phyloP scores from a whole-genome alignment of 768 basidiomycete species.

The Heimioporus sp. region DNA sequence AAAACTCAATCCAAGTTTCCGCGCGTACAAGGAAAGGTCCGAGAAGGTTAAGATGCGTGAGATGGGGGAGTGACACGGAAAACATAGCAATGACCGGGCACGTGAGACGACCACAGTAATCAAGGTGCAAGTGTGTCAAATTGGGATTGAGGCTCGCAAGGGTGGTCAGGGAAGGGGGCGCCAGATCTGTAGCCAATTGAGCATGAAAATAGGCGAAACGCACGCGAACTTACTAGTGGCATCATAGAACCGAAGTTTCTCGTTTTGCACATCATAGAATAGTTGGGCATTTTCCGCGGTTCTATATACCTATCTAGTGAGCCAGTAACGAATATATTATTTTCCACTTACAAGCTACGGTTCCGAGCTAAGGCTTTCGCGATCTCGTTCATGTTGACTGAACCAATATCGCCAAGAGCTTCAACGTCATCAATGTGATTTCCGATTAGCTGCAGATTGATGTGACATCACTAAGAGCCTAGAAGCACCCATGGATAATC shows the following conservation, averaged over 20 bases:
- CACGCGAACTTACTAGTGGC: constrained; percentile 69
- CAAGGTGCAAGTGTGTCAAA: constrained; percentile 73
- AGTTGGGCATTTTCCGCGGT: constrained; percentile 76
- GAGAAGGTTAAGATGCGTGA: constrained; percentile 74
- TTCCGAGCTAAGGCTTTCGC: constrained; percentile 80
- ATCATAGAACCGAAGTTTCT: constrained; percentile 76
- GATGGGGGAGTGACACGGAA: constrained; percentile 57
- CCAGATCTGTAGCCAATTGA: constrained; percentile 52
- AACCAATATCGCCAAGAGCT: constrained; percentile 83
- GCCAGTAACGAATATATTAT: not conserved
- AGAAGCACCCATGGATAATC: not conserved
- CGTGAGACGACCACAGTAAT: constrained; percentile 83
- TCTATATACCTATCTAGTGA: constrained; percentile 35
- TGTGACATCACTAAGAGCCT: not conserved
- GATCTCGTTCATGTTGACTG: constrained; percentile 81
- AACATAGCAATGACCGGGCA: constrained; percentile 58
- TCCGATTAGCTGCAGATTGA: constrained; percentile 62
- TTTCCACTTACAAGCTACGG: constrained; percentile 65
- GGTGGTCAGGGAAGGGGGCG: constrained; percentile 61
- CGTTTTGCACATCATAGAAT: constrained; percentile 78
- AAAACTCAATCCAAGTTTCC: constrained; percentile 72
- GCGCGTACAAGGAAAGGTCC: constrained; percentile 84
- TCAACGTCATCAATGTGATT: constrained; percentile 88
- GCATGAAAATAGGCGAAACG: not conserved
- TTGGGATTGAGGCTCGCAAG: constrained; percentile 84